Evolutionary conservation across 2,329 filamentous ascomycete species (phyloP).

Genomic region (Bipolaris victoriae): DNA sequence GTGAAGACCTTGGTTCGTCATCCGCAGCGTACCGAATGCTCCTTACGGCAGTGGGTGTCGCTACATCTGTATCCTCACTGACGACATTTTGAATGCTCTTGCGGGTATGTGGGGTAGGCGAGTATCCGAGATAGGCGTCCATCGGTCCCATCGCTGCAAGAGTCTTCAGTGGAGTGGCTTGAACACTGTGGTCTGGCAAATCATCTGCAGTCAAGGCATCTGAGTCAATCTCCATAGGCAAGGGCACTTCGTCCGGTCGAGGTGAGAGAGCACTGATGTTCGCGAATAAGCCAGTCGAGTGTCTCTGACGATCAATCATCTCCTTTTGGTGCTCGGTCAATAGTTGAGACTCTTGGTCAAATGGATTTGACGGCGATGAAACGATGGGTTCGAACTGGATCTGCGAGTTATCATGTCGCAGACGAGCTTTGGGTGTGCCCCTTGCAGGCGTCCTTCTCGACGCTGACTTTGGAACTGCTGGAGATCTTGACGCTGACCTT

Average conservation of each 20-base stretch:
- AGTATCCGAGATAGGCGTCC: constrained; percentile 46
- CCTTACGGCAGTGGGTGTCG: constrained; percentile 39
- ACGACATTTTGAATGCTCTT: constrained; percentile 32
- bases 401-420: constrained; percentile 82
- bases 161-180: constrained; percentile 35
- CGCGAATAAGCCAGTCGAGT: constrained; percentile 70
- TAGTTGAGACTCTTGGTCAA: constrained; percentile 68
- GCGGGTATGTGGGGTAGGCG: constrained; percentile 45
- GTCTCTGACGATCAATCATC: constrained; percentile 72
- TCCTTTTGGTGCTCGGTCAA: constrained; percentile 82
- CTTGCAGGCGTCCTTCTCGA: constrained; percentile 32
- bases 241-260: constrained; percentile 23
- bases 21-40: constrained; percentile 26
- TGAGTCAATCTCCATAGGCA: constrained; percentile 39
- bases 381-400: constrained; percentile 75
- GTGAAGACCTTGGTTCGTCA: constrained; percentile 45
- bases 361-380: constrained; percentile 59
- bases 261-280: constrained; percentile 56
- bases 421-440: constrained; percentile 57
- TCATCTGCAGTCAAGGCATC: constrained; percentile 37
- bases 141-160: constrained; percentile 41
- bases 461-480: constrained; percentile 28
- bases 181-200: constrained; percentile 25
- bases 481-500: constrained; percentile 35
- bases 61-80: constrained; percentile 35